These are phyloP conservation scores for Amoeboaphelidium protococcarum DNA, from an alignment of 371 early-diverging fungal genomes.

Conservation along the genomic window DNA sequence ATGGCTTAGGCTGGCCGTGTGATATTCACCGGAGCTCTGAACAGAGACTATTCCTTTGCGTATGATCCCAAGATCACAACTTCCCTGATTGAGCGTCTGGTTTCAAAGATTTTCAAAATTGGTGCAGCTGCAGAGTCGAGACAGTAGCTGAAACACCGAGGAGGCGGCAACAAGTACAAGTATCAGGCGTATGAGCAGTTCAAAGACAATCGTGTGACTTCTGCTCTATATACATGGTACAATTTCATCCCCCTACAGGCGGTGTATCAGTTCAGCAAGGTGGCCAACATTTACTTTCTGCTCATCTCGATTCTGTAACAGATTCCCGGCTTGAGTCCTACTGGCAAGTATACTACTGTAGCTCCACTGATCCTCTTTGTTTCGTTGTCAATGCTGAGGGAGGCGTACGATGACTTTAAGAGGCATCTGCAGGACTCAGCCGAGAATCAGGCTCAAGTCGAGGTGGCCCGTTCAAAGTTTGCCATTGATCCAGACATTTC, in stretches of 20 bases:
- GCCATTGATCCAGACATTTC: no score
- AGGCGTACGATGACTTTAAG: constrained; percentile 14
- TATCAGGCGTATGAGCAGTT: background rate
- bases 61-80: no score
- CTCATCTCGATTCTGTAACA: constrained; percentile 12
- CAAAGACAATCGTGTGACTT: background rate
- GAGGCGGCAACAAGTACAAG: no score
- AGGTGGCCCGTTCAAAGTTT: background rate
- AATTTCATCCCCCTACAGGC: constrained; percentile 15
- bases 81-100: no score
- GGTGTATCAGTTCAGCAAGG: constrained; percentile 14
- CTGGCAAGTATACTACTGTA: background rate
- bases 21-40: no score
- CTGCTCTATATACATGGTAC: constrained; percentile 10
- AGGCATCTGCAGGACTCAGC: constrained; percentile 12
- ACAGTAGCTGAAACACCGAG: no score
- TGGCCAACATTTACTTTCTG: constrained; percentile 16
- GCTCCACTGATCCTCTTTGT: constrained; percentile 12
- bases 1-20: no score
- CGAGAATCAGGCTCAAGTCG: constrained; percentile 4
- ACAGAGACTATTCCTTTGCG: no score
- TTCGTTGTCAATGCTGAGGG: constrained; percentile 13
- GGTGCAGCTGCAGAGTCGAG: no score
- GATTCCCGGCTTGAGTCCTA: constrained; percentile 8
- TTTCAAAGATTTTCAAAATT: no score